A percentile compares a stretch with the other conserved stretches of the same genome.
phyloP scores from a whole-genome alignment of 202 grass and related monocot genomes.

The Panicum hallii region DNA sequence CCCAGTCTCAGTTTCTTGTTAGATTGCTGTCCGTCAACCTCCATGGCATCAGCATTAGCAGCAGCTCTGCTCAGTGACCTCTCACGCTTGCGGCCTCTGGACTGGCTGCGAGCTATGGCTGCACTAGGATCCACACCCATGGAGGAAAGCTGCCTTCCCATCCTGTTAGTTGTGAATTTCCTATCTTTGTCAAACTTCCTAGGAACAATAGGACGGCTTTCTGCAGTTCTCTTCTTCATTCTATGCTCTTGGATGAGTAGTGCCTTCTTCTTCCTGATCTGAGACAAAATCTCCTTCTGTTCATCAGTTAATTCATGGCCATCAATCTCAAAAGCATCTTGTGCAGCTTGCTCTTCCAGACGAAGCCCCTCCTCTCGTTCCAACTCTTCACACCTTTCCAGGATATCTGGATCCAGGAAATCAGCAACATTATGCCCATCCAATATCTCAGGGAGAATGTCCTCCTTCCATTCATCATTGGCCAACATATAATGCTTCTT shows the following conservation, averaged over 20 bases:
- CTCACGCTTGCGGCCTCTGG: conserved; percentile 79
- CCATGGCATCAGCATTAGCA: conserved; percentile 64
- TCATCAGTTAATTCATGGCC: conserved; percentile 67
- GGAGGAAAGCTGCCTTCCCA: conserved; percentile 74
- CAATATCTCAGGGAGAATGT: conserved; percentile 89
- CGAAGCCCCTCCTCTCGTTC: conserved; percentile 86
- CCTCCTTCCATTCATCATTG: conserved; percentile 89
- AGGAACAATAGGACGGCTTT: conserved; percentile 89
- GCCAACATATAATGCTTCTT: conserved; percentile 89
- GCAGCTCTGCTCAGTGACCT: conserved; percentile 69
- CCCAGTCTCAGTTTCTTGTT: conserved; percentile 65
- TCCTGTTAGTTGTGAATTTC: conserved; percentile 73
- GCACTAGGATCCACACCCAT: conserved; percentile 72
- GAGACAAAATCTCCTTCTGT: conserved; percentile 69
- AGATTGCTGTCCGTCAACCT: conserved; percentile 67
- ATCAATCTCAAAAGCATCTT: conserved; percentile 79
- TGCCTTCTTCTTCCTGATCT: conserved; percentile 84
- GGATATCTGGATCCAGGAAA: conserved; percentile 95
- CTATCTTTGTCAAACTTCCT: conserved; percentile 96
- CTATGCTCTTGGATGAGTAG: conserved; percentile 86
- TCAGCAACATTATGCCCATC: conserved; percentile 92
- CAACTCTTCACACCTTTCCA: conserved; percentile 79
- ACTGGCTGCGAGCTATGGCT: conserved; percentile 62
- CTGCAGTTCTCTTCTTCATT: conserved; percentile 92
- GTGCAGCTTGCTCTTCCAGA: conserved; percentile 64